Conservation (phyloP, 768 basidiomycete genomes). For the Termitomyces sp. region DNA sequence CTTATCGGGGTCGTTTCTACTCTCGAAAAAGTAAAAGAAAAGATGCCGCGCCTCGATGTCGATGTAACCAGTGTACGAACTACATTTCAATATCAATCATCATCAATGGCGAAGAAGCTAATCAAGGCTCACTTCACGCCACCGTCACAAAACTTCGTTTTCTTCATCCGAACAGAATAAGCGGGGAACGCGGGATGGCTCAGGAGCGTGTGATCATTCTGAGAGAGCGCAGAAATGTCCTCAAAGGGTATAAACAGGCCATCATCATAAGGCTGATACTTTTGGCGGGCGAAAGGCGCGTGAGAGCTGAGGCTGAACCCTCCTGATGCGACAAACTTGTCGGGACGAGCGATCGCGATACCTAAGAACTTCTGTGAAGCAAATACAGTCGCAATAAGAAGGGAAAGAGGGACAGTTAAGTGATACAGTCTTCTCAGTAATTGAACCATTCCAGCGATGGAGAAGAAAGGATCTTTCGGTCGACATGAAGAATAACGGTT, state of each 20-base stretch:
- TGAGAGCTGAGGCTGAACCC: background rate
- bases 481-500: background rate
- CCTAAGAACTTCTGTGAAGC: background rate
- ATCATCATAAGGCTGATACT: conserved; percentile 15
- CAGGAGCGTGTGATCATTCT: conserved; percentile 28
- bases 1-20: conserved; percentile 49
- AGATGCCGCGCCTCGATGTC: conserved; percentile 57
- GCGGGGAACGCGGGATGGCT: conserved; percentile 44
- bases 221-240: conserved; percentile 26
- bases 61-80: conserved; percentile 62
- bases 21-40: conserved; percentile 79
- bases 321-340: background rate
- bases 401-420: background rate
- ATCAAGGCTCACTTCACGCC: conserved; percentile 35
- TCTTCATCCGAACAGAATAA: conserved; percentile 54
- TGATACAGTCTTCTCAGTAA: background rate
- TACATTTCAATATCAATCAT: conserved; percentile 12
- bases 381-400: background rate
- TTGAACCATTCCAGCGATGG: background rate
- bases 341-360: background rate
- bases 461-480: background rate
- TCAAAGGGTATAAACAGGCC: conserved; percentile 30
- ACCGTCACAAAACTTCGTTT: conserved; percentile 50
- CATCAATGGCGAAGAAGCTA: background rate
- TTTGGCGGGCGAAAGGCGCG: background rate